phyloP scores from a whole-genome alignment of 208 protist genomes.

The Endotrypanum monterogeii region DNA sequence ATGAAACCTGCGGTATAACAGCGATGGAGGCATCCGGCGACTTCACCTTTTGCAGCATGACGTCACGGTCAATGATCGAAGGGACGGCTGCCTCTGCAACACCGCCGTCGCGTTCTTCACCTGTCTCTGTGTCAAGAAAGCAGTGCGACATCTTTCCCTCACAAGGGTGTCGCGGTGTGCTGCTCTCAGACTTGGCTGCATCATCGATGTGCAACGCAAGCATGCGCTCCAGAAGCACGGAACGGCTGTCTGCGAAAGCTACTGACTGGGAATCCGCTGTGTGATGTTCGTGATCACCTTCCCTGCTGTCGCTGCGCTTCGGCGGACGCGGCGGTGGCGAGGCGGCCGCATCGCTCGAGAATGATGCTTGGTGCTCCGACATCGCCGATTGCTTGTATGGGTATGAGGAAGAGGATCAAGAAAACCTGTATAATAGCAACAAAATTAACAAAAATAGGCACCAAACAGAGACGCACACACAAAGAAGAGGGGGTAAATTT shows the following conservation, averaged over 20 bases:
- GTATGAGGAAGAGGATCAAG: background rate
- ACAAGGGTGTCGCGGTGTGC: background rate
- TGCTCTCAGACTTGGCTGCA: background rate
- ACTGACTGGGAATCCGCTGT: background rate
- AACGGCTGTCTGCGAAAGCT: background rate
- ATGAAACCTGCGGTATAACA: conserved; percentile 18
- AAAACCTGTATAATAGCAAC: too few species aligned
- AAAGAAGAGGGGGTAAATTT: background rate
- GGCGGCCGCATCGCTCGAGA: conserved; percentile 1
- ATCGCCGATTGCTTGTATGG: background rate
- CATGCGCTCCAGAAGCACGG: background rate
- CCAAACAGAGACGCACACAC: background rate
- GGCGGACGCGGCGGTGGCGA: conserved; percentile 31
- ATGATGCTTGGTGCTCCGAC: background rate
- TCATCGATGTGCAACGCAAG: background rate
- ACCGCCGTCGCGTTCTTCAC: background rate
- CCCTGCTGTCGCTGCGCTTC: background rate
- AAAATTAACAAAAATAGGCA: background rate
- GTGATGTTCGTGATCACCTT: background rate
- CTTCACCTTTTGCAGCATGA: conserved; percentile 7
- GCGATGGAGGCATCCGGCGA: conserved; percentile 18
- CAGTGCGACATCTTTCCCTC: background rate
- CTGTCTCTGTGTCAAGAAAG: background rate
- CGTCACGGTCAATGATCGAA: background rate
- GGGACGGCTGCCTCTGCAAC: background rate